Conservation (phyloP, 1,284 basidiomycete genomes). For the Pseudozyma sp. region DNA sequence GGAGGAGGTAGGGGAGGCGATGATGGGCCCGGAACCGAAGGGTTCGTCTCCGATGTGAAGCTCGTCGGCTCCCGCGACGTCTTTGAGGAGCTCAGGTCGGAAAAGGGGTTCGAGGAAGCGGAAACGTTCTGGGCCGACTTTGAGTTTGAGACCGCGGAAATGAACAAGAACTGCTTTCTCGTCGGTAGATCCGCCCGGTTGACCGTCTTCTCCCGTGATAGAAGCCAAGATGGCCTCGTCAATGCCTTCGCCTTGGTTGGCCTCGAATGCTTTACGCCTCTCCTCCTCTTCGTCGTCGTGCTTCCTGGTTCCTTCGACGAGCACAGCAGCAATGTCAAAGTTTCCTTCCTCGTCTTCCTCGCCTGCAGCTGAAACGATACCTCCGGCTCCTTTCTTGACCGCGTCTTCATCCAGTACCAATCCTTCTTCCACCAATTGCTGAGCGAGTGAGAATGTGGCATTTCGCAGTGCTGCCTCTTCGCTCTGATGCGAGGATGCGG, state of each 20-base stretch:
- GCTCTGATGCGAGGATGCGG: constrained; percentile 16
- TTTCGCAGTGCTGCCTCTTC: constrained; percentile 31
- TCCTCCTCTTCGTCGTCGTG: constrained; percentile 55
- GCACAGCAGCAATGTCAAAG: constrained; percentile 73
- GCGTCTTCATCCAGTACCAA: constrained; percentile 50
- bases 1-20: neutral
- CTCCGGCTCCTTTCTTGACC: constrained; percentile 43
- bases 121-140: constrained; percentile 55
- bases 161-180: constrained; percentile 44
- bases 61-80: constrained; percentile 37
- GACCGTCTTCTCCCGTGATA: constrained; percentile 48
- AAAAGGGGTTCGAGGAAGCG: constrained; percentile 63
- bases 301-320: constrained; percentile 61
- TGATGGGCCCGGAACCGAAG: constrained; percentile 40
- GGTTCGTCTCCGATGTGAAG: constrained; percentile 44
- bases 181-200: constrained; percentile 48
- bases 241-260: constrained; percentile 59
- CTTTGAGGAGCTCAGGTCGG: constrained; percentile 54
- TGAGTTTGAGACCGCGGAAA: constrained; percentile 60
- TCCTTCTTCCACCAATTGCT: constrained; percentile 54
- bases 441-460: constrained; percentile 50
- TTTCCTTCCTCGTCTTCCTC: constrained; percentile 84
- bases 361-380: constrained; percentile 38
- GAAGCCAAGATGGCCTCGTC: constrained; percentile 47
- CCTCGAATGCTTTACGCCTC: constrained; percentile 82